A percentile compares a stretch with the other conserved stretches of the same genome.
Conservation (phyloP, 495 filamentous ascomycete genomes). For the Venustampulla echinocandica region DNA sequence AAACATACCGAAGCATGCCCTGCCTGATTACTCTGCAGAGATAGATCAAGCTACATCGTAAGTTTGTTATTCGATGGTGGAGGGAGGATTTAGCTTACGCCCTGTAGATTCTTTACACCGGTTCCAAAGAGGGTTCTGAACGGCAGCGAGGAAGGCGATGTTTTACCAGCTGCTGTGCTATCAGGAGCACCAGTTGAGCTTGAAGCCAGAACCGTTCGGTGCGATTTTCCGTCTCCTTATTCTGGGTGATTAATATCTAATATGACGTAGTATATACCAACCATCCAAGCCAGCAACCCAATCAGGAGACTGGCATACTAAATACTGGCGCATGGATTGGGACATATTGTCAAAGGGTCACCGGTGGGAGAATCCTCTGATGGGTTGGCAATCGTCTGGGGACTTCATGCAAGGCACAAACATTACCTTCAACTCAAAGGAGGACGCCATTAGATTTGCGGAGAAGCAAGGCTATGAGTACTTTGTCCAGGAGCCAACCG, state of each 20-base stretch:
- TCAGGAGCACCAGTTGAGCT: conserved; percentile 91
- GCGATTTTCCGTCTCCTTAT: conserved; percentile 20
- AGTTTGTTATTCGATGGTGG: not conserved
- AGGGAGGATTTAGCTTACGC: conserved; percentile 4
- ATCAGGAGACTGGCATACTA: conserved; percentile 72
- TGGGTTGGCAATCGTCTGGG: conserved; percentile 96
- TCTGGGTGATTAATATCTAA: conserved; percentile 9
- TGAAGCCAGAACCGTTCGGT: conserved; percentile 90
- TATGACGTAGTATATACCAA: conserved; percentile 66
- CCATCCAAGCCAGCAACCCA: conserved; percentile 89
- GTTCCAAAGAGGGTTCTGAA: conserved; percentile 82
- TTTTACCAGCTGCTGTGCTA: conserved; percentile 71
- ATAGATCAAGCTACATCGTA: conserved; percentile 25
- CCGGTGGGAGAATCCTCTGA: conserved; percentile 96
- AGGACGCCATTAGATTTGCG: conserved; percentile 89
- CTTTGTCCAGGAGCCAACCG: conserved; percentile 95
- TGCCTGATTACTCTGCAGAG: conserved; percentile 67
- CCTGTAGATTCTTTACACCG: conserved; percentile 69
- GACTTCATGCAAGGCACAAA: conserved; percentile 89
- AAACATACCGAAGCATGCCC: conserved; percentile 39
- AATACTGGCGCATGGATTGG: conserved; percentile 98
- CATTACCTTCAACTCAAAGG: conserved; percentile 84
- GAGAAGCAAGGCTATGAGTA: conserved; percentile 99
- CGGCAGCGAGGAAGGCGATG: conserved; percentile 72
- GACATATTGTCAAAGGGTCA: conserved; percentile 78